Base-by-base conservation (phyloP, 495 filamentous ascomycete species). In the Penicillium daleae region DNA sequence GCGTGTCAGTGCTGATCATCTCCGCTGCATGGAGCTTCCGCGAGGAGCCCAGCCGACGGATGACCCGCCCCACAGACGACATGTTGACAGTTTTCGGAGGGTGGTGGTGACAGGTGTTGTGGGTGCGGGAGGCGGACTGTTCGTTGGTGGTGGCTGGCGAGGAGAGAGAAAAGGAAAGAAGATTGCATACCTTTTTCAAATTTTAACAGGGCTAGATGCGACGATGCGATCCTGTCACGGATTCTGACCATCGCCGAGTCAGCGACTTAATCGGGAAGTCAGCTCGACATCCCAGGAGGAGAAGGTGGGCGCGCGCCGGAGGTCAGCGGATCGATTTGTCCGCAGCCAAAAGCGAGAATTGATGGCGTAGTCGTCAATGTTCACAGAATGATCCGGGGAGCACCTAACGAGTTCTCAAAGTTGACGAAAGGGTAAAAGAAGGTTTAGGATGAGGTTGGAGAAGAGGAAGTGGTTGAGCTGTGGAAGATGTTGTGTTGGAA, bases 181-280 rank as follows among this genome's bases (percentile, higher is more conserved):
- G 32, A 5, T 9, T 4, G 21, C 65, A 17, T 63, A 68, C 66
- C 63, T 37, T 19, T 63, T 65, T 69, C 58, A 57, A 71, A 71
- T 57, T 62, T 63, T 60, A 70, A 62, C 54, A 69, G 68, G 55
- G 72, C 63, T 46, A 66, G 68, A 72, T 74, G 71, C 64, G 71
- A 67, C 54, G 65, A 65, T 50, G 63, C 44, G 56, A 56, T 42
- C 58, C 60, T 69, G 53, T 71, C 66, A 33, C 54, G 61, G 52
- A 62, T 73, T 62, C 71, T 74, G 67, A 70, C 65, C 71, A 77
- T 75, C 63, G 70, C 66, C 69, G 69, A 69, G 59, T 66, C 69
- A 68, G 60, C 57, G 56, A 24, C 29, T 50, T 33, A 52, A 54
- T 52, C 37, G 53, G 35, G 56, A 55, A 15, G 54, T 61, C 40